Conservation (phyloP, 495 filamentous ascomycete species). For the Penicillium nucicola region DNA sequence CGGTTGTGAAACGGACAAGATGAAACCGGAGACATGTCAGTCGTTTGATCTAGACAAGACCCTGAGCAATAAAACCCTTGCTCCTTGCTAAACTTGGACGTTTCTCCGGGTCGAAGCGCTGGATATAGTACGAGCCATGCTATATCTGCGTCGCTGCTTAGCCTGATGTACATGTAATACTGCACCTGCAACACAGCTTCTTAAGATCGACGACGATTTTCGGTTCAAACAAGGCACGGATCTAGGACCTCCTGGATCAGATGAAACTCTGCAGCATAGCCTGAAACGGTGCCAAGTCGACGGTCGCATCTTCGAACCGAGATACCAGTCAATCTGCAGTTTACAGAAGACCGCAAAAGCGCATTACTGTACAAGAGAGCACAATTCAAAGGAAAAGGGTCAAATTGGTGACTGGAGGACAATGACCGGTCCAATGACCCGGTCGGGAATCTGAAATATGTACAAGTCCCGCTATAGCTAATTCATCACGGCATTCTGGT, state of each 20-base stretch:
- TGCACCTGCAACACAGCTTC: background rate
- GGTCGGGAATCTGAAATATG: too few relatives aligned
- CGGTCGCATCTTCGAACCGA: background rate
- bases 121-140: too few relatives aligned
- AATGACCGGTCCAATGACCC: too few relatives aligned
- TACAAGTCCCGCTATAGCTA: too few relatives aligned
- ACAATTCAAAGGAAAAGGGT: too few relatives aligned
- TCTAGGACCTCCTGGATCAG: background rate
- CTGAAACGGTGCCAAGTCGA: slow-evolving; percentile 3
- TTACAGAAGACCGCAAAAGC: background rate
- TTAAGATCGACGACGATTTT: background rate
- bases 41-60: background rate
- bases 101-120: too few relatives aligned
- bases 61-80: too few relatives aligned
- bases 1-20: background rate
- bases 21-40: background rate
- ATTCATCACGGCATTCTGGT: too few relatives aligned
- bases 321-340: background rate
- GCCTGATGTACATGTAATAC: background rate
- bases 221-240: background rate
- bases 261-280: slow-evolving; percentile 1
- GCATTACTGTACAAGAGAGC: too few relatives aligned
- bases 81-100: too few relatives aligned
- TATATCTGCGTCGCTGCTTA: background rate
- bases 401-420: too few relatives aligned